Base-by-base conservation (phyloP, 345 rosid species). In the Camelina hispida region DNA sequence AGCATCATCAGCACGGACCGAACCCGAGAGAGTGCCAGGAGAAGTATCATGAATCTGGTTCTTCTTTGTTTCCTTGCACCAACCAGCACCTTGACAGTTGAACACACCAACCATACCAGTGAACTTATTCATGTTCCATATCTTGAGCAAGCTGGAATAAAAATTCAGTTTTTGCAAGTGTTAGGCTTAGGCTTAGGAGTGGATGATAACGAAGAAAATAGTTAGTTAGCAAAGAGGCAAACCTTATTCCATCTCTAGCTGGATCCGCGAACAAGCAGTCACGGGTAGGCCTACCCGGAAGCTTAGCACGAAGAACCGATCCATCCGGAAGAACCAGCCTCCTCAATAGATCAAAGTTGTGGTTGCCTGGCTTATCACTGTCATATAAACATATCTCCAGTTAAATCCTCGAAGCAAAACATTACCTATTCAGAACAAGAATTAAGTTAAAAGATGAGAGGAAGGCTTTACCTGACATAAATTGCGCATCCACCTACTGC, bases 31-130 rank as follows among this genome's bases (percentile, higher is more conserved):
- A 43, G 96, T 90, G 18, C 96, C 93, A 18, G 99, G 99, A 57
- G 95, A 81, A 68, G 83, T 69, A 71, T 95, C 90, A 76, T 95
- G 99, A 72, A 95, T 88, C 48, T 85, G 84, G 51, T 92, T 90
- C 81, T 85, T 93, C 91, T 93, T 95, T 4, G 72, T 69, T 5
- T 84, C 62, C 83, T 84, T 90, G 88, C 98, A 89, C 99, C 99
- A 95, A 69, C 96, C 98, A 72, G 99, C 97, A 56, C 99, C 99
- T 83, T 95, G 99, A 80, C 99, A 95, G 84, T 95, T 93, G 84
- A 90, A 95, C 6, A 89, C 91, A 57, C 99, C 98, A 2, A 92
- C 96, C 34, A 95, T 87, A 17, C 99, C 98, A 17, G 89, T 76
- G 62, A 82, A 86, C 72, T 87, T 89, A 70, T 95, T 95, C 87